Conservation (phyloP, 345 rosid species). For the Eucalyptus coolabah region DNA sequence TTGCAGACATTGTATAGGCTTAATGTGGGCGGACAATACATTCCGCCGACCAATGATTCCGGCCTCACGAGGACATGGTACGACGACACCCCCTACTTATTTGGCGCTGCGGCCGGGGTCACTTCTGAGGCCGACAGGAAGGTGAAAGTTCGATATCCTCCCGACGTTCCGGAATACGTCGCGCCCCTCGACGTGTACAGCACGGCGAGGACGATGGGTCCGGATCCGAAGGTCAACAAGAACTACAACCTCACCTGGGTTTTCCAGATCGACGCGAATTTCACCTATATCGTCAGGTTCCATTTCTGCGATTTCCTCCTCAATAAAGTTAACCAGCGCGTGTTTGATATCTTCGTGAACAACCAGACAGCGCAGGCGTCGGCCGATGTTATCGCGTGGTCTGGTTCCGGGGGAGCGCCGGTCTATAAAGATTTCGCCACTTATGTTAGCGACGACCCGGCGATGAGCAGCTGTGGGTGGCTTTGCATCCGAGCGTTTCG, state of each 20-base stretch:
- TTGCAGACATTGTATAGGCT: conserved; percentile 47
- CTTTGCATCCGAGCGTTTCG: conserved; percentile 25
- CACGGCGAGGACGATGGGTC: conserved; percentile 43
- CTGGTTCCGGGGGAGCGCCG: conserved; percentile 25
- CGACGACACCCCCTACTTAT: conserved; percentile 33
- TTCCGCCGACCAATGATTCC: conserved; percentile 26
- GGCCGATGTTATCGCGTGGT: conserved; percentile 41
- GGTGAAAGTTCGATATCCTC: conserved; percentile 5
- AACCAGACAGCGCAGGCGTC: conserved; percentile 23
- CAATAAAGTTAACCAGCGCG: conserved; percentile 22
- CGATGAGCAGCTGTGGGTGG: conserved; percentile 19
- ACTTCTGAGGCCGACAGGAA: not conserved
- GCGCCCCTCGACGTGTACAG: conserved; percentile 36
- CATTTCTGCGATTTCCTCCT: conserved; percentile 49
- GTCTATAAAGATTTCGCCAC: conserved; percentile 35
- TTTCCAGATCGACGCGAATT: conserved; percentile 41
- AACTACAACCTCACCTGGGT: conserved; percentile 49
- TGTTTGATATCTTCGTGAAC: conserved; percentile 38
- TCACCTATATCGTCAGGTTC: conserved; percentile 36
- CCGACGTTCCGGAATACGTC: not conserved
- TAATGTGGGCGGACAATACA: conserved; percentile 40
- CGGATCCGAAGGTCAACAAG: conserved; percentile 1
- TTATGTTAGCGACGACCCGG: conserved; percentile 4
- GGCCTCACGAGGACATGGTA: conserved; percentile 46
- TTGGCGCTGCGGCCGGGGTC: conserved; percentile 24